These are phyloP conservation scores for Colletotrichum graminicola DNA, from an alignment of 2,329 filamentous ascomycete genomes.

Conservation along the genomic window DNA sequence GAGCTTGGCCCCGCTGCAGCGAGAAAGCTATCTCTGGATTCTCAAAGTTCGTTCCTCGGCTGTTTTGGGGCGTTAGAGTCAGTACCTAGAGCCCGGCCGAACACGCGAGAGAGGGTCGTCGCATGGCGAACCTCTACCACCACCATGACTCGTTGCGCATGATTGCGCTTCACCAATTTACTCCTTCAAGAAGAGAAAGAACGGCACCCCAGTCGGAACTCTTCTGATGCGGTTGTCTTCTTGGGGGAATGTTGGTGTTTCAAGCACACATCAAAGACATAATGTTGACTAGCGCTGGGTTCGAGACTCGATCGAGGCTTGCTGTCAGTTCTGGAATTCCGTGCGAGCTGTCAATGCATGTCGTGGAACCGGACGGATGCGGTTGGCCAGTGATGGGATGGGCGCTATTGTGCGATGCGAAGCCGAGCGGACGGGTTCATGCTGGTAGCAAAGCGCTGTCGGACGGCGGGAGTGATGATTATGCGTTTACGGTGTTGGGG, in stretches of 20 bases:
- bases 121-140: background rate
- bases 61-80: constrained; percentile 7
- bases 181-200: background rate
- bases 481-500: background rate
- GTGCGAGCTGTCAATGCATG: constrained; percentile 36
- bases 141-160: background rate
- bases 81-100: background rate
- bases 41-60: constrained; percentile 32
- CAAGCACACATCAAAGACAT: background rate
- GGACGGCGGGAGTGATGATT: background rate
- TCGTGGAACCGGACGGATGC: constrained; percentile 17
- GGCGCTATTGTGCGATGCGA: background rate
- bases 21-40: constrained; percentile 11
- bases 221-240: background rate
- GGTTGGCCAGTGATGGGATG: constrained; percentile 1
- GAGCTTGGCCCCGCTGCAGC: constrained; percentile 31
- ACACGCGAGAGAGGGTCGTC: constrained; percentile 1
- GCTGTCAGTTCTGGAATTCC: background rate
- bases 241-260: background rate
- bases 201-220: background rate
- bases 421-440: background rate
- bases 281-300: background rate
- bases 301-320: constrained; percentile 9
- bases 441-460: background rate
- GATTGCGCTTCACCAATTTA: background rate